Evolutionary conservation across 2,329 filamentous ascomycete genomes (phyloP), one percentile per base, ranked within the genome.

Genomic region (Neodidymelliopsis sp.): DNA sequence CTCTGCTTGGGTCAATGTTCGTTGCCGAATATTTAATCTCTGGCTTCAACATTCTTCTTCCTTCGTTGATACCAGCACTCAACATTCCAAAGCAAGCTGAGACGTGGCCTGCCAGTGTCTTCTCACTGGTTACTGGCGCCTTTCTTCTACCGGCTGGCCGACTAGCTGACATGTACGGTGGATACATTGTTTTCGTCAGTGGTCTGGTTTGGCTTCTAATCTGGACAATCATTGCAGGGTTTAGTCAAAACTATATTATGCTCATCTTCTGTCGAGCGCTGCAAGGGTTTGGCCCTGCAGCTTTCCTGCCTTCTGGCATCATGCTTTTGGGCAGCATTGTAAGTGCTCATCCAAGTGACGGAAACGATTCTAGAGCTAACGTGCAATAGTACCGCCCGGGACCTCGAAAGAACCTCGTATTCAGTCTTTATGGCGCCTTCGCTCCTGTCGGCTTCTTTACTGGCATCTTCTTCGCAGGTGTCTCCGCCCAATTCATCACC

Each of bases 11-110:
- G 53, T 86, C 84, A 34, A 85, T 87, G 74, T 80, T 87, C 53
- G 77, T 87, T 60, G 78, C 81, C 33, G 89, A 92, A 74, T 92
- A 87, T 71, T 88, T 87, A 65, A 82, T 93, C 39, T 88, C 86
- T 35, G 90, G 90, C 23, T 94, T 92, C 63, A 84, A 79, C 49
- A 75, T 85, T 50, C 73, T 93, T 19, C 72, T 92, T 0, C 89
- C 90, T 1, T 83, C 83, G 0, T 70, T 94, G 3, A 77, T 84
- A 9, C 65, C 71, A 9, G 79, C 83, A 1, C 78, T 94, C 4
- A 45, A 83, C 28, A 91, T 94, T 29, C 83, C 88, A 0, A 79
- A 85, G 33, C 82, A 85, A 27, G 84, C 86, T 4, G 74, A 75
- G 2, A 80, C 80, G 38, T 74, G 71, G 71, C 71, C 71, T 1